Evolutionary conservation across 768 basidiomycete genomes (phyloP), one percentile per base, ranked within the genome.

Genomic region (Russula ochroleuca): DNA sequence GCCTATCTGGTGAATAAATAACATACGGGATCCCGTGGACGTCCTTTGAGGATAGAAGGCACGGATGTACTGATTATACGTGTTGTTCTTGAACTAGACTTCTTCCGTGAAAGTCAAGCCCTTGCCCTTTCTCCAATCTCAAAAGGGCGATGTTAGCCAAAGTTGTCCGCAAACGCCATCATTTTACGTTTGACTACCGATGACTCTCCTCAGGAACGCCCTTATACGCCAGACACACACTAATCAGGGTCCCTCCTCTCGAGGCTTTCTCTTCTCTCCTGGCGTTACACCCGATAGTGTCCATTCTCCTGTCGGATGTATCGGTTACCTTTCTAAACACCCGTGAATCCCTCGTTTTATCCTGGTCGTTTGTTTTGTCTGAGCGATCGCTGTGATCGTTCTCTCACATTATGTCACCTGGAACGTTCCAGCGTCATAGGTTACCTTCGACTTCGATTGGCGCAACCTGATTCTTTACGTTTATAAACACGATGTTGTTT

Each of bases 141-240:
- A 25, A 25, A 25, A 48, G 47, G 21, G 47, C 11, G 5, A 48
- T 15, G 23, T 25, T 49, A 10, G 13, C 47, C 48, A 15, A 49
- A 25, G 25, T 5, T 14, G 13, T 23, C 47, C 23, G 9, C 1
- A 4, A 40, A 40, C 6, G 40, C 17, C 40, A 43, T 21, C 43
- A 11, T 45, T 59, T 51, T 23, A 28, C 19, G 15, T 63, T 57
- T 52, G 57, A 21, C 62, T 53, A 63, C 62, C 62, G 62, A 63
- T 45, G 62, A 38, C 41, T 59, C 57, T 31, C 62, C 57, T 5
- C 48, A 49, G 48, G 48, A 49, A 49, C 48, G 25, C 23, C 48
- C 13, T 15, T 17, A 15, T 23, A 25, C 48, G 23, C 48, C 4
- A 49, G 25, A 49, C 48, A 21, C 2, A 49, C 25, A 28, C 23